These are phyloP conservation scores for Wickerhamiella domercqiae DNA, from an alignment of 805 yeast genomes.

Conservation along the genomic window DNA sequence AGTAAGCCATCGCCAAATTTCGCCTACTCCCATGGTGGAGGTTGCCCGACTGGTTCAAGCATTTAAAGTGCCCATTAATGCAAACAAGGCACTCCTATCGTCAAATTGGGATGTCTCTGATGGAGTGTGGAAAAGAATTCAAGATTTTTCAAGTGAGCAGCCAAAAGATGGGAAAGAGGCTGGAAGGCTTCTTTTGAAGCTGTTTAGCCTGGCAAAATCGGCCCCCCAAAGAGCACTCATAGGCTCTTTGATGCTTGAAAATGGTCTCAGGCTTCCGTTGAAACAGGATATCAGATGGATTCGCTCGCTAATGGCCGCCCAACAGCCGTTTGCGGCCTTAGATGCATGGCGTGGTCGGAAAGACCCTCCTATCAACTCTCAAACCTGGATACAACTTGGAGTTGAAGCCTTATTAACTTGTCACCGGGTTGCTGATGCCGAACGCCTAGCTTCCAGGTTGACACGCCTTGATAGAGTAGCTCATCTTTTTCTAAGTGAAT, in stretches of 20 bases:
- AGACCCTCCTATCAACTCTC: not conserved
- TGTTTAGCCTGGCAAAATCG: not conserved
- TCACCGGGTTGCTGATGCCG: not conserved
- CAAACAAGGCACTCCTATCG: not conserved
- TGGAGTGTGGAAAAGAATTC: not conserved
- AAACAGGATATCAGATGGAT: not conserved
- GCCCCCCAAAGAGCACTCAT: not conserved
- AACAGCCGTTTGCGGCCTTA: not conserved
- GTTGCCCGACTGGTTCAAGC: not conserved
- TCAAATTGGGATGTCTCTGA: not conserved
- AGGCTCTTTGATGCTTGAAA: not conserved
- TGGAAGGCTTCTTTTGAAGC: not conserved
- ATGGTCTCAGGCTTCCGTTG: not conserved
- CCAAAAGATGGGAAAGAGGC: no score
- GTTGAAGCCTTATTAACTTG: not conserved
- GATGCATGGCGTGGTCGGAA: not conserved
- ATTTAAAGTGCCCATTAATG: not conserved
- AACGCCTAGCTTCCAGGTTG: not conserved
- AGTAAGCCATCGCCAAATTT: no score
- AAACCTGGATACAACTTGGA: not conserved
- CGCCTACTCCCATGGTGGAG: no score
- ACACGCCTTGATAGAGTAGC: not conserved
- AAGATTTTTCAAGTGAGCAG: not conserved
- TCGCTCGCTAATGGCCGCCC: not conserved
- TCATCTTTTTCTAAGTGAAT: not conserved